Base-by-base conservation (phyloP, 257 asterid species). In the Capsicum pubescens region DNA sequence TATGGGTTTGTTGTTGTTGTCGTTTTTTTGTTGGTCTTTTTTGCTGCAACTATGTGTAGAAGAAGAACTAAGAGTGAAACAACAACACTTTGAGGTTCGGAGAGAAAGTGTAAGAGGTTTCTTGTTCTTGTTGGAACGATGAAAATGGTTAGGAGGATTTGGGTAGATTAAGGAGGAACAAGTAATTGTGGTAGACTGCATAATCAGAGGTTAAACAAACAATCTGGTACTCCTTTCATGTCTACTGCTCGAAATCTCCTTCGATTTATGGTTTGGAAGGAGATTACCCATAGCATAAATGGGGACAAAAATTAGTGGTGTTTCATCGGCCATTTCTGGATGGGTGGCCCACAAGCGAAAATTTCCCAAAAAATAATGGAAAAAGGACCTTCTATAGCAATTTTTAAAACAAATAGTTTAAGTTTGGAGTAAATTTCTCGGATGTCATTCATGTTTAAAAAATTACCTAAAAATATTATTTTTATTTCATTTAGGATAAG, bases 31-130 rank as follows among this genome's bases (percentile, higher is more conserved):
- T 85, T 87, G 94, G 14, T 90, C 97, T 85, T 90, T 87, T 85
- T 90, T 87, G 86, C 90, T 89, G 92, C 99, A 91, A 84, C 92
- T 90, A 64, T 88, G 91, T 39, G 94, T 84, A 81, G 94, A 87
- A 81, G 94, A 87, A 81, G 94, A 87, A 32, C 88, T 61, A 77
- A 84, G 90, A 36, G 88, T 84, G 90, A 87, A 15, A 63, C 78
- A 68, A 87, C 88, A 64, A 85, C 88, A 26, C 32, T 26, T 26
- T 26, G 32, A 26, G 32, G 32, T 26, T 26, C 32, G 82, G 21
- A 68, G 87, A 39, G 85, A 83, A 83, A 84, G 85, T 21, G 48
- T 5, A 16, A 85, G 80, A 59, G 15, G n/a, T 71, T 46, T 46
- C 58, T 82, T 48, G 21, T 79, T 54, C 50, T 83, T 63, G 74